phyloP scores from a whole-genome alignment of 352 stramenopile genomes.

The Pythium vanterpoolii region DNA sequence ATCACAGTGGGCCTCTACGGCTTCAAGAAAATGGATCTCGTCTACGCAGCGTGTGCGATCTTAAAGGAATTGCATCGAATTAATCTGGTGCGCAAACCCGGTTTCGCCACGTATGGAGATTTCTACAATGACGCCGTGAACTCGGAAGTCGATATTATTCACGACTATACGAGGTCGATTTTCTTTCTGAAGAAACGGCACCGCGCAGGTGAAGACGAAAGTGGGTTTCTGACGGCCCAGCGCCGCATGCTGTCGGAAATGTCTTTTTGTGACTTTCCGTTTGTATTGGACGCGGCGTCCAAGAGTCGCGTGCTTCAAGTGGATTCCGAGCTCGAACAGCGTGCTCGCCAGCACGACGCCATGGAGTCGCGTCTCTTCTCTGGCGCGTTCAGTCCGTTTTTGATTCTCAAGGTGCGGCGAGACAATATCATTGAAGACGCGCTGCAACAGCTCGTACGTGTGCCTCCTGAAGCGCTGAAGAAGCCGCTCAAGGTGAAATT shows the following conservation, averaged over 20 bases:
- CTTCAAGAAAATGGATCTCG: constrained; percentile 66
- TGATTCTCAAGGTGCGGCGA: constrained; percentile 62
- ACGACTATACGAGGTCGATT: constrained; percentile 71
- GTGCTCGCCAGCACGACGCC: constrained; percentile 49
- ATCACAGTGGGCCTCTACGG: constrained; percentile 78
- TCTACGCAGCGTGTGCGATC: constrained; percentile 67
- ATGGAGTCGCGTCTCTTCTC: constrained; percentile 38
- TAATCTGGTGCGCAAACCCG: constrained; percentile 38
- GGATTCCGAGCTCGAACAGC: constrained; percentile 73
- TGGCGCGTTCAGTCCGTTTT: constrained; percentile 44
- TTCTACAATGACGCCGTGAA: constrained; percentile 87
- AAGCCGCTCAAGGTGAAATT: constrained; percentile 85
- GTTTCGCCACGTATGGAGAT: constrained; percentile 62
- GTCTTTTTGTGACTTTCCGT: constrained; percentile 80
- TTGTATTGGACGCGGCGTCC: constrained; percentile 74
- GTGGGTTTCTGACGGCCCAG: constrained; percentile 21
- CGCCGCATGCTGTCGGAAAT: constrained; percentile 69
- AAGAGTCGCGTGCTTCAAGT: constrained; percentile 76
- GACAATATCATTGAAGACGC: constrained; percentile 77
- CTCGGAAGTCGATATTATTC: constrained; percentile 74
- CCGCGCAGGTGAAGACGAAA: constrained; percentile 10
- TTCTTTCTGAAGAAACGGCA: constrained; percentile 69
- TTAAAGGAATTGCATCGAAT: constrained; percentile 66
- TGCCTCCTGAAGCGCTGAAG: constrained; percentile 62
- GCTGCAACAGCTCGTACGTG: constrained; percentile 64